Evolutionary conservation across 1,139 yeast genomes (phyloP).

Genomic region (Kurtzmaniella quercitrusa): DNA sequence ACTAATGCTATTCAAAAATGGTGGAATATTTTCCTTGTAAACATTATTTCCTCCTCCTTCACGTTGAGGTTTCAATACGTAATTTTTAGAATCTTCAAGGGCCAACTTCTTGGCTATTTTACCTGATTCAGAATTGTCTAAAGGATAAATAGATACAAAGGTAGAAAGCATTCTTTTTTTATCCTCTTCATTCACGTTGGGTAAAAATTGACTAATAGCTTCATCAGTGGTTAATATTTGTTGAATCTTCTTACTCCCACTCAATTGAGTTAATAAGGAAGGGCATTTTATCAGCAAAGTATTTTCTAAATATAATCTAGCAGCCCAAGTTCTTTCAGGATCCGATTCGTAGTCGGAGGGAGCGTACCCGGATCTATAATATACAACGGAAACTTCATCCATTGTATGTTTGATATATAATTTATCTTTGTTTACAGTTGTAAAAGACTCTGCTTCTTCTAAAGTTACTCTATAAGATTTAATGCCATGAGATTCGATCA

Average conservation of each 20-base stretch:
- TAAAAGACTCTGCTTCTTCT: slow-evolving; percentile 47
- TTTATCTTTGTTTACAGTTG: slow-evolving; percentile 39
- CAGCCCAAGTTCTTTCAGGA: slow-evolving; percentile 62
- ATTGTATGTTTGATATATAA: slow-evolving; percentile 50
- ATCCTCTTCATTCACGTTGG: slow-evolving; percentile 21
- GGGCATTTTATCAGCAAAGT: slow-evolving; percentile 89
- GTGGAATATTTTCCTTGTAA: slow-evolving; percentile 80
- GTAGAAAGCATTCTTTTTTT: slow-evolving; percentile 46
- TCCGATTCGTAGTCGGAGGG: slow-evolving; percentile 67
- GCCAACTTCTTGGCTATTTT: slow-evolving; percentile 63
- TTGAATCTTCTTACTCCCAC: slow-evolving; percentile 92
- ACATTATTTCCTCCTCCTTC: slow-evolving; percentile 96
- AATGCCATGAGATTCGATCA: slow-evolving; percentile 54
- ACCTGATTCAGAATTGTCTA: slow-evolving; percentile 71
- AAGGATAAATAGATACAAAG: slow-evolving; percentile 81
- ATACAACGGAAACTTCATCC: slow-evolving; percentile 81
- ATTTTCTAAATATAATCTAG: slow-evolving; percentile 66
- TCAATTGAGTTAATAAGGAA: slow-evolving; percentile 77
- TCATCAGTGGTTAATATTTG: slow-evolving; percentile 67
- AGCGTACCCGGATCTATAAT: slow-evolving; percentile 84
- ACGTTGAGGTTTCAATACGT: slow-evolving; percentile 91
- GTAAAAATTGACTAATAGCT: slow-evolving; percentile 45
- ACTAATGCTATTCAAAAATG: slow-evolving; percentile 56
- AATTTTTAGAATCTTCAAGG: slow-evolving; percentile 59
- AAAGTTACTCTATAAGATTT: slow-evolving; percentile 64